Base-by-base conservation (phyloP, 75 land plant genomes). In the Picea sitchensis region DNA sequence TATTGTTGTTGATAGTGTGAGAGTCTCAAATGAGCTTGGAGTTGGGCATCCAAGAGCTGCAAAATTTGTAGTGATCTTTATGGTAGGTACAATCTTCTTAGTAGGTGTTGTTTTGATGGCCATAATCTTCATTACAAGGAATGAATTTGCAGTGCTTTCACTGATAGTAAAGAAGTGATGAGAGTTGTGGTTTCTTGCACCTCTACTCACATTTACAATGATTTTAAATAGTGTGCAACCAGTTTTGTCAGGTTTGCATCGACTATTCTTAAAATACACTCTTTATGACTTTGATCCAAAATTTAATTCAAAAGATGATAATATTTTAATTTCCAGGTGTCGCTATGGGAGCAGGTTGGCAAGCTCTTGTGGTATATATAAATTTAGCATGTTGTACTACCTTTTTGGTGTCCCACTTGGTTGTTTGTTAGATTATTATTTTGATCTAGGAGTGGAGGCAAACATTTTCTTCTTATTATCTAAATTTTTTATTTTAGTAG, bases 1-100 rank as follows among this genome's bases (percentile, higher is more conserved):
- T 51, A 51, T 51, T 51, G 54, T 51, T 51, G 54, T 51, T 51
- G 11, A 83, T 89, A 84, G 86, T 59, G 78, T 79, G 30, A 75
- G 87, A 59, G 82, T 86, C 17, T 75, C 82, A 20, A 86, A 86
- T 80, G 87, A 86, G 65, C 76, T 86, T 0, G 86, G 87, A 21
- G 86, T 79, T 56, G 87, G 87, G 14, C 76, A 68, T 13, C 82
- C 86, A 4, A 41, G 61, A 47, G 61, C 73, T 15, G 87, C 86
- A 13, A 62, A 71, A 47, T 58, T 60, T 34, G 77, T 85, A 32
- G 87, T 82, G 36, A 17, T 56, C 18, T 58, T 83, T 26, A 84
- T 75, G 23, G 21, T 82, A 36, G 38, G 72, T 3, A 75, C 83
- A 31, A 80, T 82, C 0, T 31, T 76, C 11, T 15, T 76, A 7